phyloP scores from a whole-genome alignment of 345 rosid genomes.

The Salix purpurea region DNA sequence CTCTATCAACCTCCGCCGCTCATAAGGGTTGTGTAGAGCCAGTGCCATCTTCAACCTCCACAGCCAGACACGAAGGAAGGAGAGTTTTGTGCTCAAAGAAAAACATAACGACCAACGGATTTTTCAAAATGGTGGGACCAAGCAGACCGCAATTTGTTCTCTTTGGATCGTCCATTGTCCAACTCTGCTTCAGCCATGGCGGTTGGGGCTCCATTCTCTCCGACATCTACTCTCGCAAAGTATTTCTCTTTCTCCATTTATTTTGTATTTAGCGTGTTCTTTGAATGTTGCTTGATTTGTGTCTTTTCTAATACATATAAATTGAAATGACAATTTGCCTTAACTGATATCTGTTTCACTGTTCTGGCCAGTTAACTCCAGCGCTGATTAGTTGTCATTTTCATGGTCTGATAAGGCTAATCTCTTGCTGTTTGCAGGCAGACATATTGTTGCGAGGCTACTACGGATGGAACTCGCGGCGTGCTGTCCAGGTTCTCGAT shows the following conservation, averaged over 20 bases:
- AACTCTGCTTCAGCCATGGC: conserved; percentile 79
- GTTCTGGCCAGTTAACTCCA: not conserved
- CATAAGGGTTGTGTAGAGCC: not conserved
- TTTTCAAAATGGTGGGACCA: conserved; percentile 65
- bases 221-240: conserved; percentile 90
- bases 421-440: conserved; percentile 42
- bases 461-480: conserved; percentile 89
- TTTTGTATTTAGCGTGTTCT: not conserved
- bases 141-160: conserved; percentile 84
- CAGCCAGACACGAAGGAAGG: not conserved
- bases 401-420: not conserved
- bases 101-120: not conserved
- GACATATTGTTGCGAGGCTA: conserved; percentile 84
- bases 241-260: conserved; percentile 15
- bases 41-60: not conserved
- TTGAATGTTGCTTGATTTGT: not conserved
- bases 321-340: not conserved
- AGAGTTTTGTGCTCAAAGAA: not conserved
- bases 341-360: not conserved
- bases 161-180: conserved; percentile 96
- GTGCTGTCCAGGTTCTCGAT: conserved; percentile 77
- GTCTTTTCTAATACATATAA: not conserved
- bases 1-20: not conserved
- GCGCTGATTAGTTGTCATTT: not conserved
- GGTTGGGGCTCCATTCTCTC: conserved; percentile 95